Conservation (phyloP, 2,329 filamentous ascomycete species). For the Stagonosporopsis chrysanthemi region DNA sequence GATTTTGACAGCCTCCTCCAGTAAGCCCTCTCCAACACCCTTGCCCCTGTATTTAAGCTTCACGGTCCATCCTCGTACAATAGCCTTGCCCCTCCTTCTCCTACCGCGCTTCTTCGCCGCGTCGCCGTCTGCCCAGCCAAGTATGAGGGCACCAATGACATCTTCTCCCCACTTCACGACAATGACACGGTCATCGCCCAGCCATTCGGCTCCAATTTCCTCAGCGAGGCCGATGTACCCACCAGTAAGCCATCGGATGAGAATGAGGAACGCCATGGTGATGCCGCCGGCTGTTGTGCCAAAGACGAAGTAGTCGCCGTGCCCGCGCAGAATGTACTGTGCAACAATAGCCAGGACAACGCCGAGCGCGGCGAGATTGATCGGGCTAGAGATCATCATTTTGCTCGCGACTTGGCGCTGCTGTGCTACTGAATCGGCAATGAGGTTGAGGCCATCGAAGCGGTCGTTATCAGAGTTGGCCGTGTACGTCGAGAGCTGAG, state of each 20-base stretch:
- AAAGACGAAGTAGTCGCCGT: slow-evolving; percentile 62
- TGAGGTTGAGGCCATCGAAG: slow-evolving; percentile 71
- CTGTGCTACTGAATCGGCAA: slow-evolving; percentile 83
- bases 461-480: slow-evolving; percentile 64
- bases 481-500: slow-evolving; percentile 68
- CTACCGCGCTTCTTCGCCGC: slow-evolving; percentile 54
- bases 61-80: slow-evolving; percentile 86
- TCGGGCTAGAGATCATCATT: slow-evolving; percentile 57
- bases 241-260: slow-evolving; percentile 66
- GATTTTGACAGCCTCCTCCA: slow-evolving; percentile 74
- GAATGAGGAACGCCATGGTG: slow-evolving; percentile 69
- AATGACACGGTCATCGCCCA: slow-evolving; percentile 60
- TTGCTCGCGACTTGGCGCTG: slow-evolving; percentile 74
- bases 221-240: slow-evolving; percentile 72
- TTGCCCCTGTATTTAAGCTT: slow-evolving; percentile 71
- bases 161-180: slow-evolving; percentile 72
- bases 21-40: slow-evolving; percentile 74
- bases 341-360: slow-evolving; percentile 50
- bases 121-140: slow-evolving; percentile 67
- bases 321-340: slow-evolving; percentile 51
- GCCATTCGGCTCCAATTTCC: slow-evolving; percentile 67
- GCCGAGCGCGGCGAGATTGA: slow-evolving; percentile 50
- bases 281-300: slow-evolving; percentile 67
- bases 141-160: slow-evolving; percentile 74
- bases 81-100: slow-evolving; percentile 67